These are phyloP conservation scores for Luffa acutangula DNA, from an alignment of 306 rosid species.

Conservation along the genomic window DNA sequence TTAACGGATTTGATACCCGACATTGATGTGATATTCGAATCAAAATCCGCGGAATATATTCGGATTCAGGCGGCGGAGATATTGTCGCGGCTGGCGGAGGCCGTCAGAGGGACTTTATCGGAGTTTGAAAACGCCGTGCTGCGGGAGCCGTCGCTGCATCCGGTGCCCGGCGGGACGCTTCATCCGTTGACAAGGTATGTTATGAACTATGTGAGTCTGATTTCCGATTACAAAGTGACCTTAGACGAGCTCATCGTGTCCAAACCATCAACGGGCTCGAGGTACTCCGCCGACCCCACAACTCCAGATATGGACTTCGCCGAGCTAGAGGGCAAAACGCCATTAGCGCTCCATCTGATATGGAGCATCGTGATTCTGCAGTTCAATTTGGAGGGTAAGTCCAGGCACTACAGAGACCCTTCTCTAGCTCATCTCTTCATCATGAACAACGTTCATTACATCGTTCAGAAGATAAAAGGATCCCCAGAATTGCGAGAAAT, in stretches of 20 bases:
- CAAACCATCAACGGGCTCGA: conserved; percentile 73
- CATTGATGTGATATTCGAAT: conserved; percentile 74
- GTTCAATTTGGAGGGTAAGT: conserved; percentile 83
- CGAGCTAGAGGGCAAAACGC: conserved; percentile 69
- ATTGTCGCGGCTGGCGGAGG: conserved; percentile 81
- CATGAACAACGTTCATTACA: conserved; percentile 98
- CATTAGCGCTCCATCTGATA: conserved; percentile 85
- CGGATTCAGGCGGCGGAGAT: conserved; percentile 91
- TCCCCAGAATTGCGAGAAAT: conserved; percentile 82
- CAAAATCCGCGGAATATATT: conserved; percentile 73
- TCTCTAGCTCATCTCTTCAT: conserved; percentile 68
- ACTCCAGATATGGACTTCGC: conserved; percentile 86
- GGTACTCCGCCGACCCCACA: conserved; percentile 66
- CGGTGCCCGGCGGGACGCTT: conserved; percentile 94
- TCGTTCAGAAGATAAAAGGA: conserved; percentile 85
- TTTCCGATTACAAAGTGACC: conserved; percentile 77
- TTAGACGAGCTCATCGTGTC: conserved; percentile 83
- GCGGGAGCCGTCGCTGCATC: conserved; percentile 73
- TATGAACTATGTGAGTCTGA: conserved; percentile 88
- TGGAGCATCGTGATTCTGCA: conserved; percentile 92
- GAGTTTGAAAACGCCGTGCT: conserved; percentile 94
- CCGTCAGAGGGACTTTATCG: conserved; percentile 81
- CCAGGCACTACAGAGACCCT: conserved; percentile 76
- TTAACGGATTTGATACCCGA: conserved; percentile 79
- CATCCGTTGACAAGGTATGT: conserved; percentile 97